phyloP scores from a whole-genome alignment of 306 rosid genomes.

The Carpinus fangiana region DNA sequence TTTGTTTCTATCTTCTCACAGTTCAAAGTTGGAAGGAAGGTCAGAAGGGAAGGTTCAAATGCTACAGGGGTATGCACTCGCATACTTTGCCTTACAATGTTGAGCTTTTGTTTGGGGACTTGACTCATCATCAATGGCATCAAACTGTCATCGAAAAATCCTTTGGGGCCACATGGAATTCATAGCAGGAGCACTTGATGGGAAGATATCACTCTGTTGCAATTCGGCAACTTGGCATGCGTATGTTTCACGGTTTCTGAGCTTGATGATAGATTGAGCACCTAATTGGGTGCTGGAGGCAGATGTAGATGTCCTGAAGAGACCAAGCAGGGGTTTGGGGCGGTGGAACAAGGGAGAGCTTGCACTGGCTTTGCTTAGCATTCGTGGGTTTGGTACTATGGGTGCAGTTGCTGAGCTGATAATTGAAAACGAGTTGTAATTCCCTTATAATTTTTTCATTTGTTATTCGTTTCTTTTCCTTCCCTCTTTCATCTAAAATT shows the following conservation, averaged over 20 bases:
- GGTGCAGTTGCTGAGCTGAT: slow-evolving; percentile 92
- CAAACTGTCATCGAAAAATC: slow-evolving; percentile 79
- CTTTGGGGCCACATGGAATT: slow-evolving; percentile 81
- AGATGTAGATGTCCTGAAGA: slow-evolving; percentile 72
- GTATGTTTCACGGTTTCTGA: slow-evolving; percentile 77
- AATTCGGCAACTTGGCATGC: slow-evolving; percentile 90
- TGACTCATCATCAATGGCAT: slow-evolving; percentile 77
- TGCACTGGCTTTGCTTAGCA: slow-evolving; percentile 76
- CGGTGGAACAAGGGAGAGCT: slow-evolving; percentile 85
- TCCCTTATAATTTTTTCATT: neutral
- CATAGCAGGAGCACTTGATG: slow-evolving; percentile 89
- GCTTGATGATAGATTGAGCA: slow-evolving; percentile 77
- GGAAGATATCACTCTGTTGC: slow-evolving; percentile 91
- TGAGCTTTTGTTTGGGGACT: slow-evolving; percentile 95
- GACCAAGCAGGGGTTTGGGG: slow-evolving; percentile 76
- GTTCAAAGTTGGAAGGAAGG: slow-evolving; percentile 56
- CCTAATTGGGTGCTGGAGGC: slow-evolving; percentile 89
- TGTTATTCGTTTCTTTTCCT: neutral
- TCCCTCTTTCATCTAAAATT: slow-evolving; percentile 9
- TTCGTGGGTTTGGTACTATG: slow-evolving; percentile 73
- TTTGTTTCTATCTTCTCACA: slow-evolving; percentile 78
- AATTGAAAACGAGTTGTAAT: slow-evolving; percentile 50
- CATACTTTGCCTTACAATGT: slow-evolving; percentile 76
- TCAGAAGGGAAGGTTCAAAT: slow-evolving; percentile 73
- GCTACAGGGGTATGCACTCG: slow-evolving; percentile 88